These are phyloP conservation scores for Arthrobotrys musiformis DNA, from an alignment of 2,329 filamentous ascomycete genomes.

Conservation along the genomic window DNA sequence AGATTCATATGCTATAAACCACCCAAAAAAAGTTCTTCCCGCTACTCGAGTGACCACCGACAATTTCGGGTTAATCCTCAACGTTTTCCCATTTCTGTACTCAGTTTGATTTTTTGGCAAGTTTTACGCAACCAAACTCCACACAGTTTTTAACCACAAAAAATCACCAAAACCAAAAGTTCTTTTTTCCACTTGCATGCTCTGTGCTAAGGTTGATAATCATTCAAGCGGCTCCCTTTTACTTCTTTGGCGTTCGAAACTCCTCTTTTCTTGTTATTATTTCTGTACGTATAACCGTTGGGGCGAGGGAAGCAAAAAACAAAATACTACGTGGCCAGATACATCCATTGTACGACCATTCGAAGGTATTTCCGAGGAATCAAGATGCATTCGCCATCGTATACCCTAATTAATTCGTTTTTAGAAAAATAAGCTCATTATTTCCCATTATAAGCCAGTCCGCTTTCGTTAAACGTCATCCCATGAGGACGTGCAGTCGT, in stretches of 20 bases:
- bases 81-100: slow-evolving; percentile 10
- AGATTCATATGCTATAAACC: slow-evolving; percentile 24
- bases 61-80: slow-evolving; percentile 16
- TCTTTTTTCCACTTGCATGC: slow-evolving; percentile 34
- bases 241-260: slow-evolving; percentile 50
- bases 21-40: slow-evolving; percentile 40
- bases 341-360: slow-evolving; percentile 36
- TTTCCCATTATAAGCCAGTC: slow-evolving; percentile 17
- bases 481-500: slow-evolving; percentile 30
- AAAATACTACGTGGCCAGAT: slow-evolving; percentile 43
- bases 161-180: slow-evolving; percentile 48
- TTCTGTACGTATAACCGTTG: slow-evolving; percentile 24
- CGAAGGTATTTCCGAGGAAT: slow-evolving; percentile 29
- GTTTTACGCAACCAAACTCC: slow-evolving; percentile 49
- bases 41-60: slow-evolving; percentile 25
- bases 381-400: slow-evolving; percentile 4
- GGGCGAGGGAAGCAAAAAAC: slow-evolving; percentile 17
- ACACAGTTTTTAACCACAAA: slow-evolving; percentile 43
- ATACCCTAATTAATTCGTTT: slow-evolving; percentile 32
- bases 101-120: slow-evolving; percentile 42
- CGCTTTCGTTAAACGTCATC: slow-evolving; percentile 46
- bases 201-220: slow-evolving; percentile 49
- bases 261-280: slow-evolving; percentile 21
- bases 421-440: slow-evolving; percentile 36
- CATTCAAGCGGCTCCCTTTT: slow-evolving; percentile 51